Conservation (phyloP, 1,139 yeast species). For the Suhomyces yuchorum region DNA sequence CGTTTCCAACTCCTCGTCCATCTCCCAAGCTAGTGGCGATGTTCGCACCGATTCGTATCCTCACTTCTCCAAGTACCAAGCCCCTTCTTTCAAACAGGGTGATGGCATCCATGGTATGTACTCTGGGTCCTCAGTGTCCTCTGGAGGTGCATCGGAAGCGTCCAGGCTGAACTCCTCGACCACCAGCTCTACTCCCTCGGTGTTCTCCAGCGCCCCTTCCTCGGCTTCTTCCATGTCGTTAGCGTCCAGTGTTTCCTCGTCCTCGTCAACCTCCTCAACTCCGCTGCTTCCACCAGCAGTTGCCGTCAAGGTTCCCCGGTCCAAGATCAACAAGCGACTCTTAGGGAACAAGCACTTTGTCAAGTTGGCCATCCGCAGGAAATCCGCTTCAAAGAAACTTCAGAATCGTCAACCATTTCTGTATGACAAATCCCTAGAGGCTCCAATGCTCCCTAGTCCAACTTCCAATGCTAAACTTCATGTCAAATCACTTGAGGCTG, state of each 20-base stretch:
- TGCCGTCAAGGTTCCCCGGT: conserved; percentile 6
- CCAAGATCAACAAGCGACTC: conserved; percentile 28
- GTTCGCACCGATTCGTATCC: neutral
- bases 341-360: conserved; percentile 31
- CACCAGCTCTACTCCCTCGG: neutral
- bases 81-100: neutral
- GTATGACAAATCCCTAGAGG: conserved; percentile 1
- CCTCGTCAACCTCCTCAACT: neutral
- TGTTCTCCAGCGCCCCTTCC: neutral
- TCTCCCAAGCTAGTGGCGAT: neutral
- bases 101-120: neutral
- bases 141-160: neutral
- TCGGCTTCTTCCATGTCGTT: neutral
- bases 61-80: neutral
- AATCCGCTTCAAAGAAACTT: conserved; percentile 26
- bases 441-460: neutral
- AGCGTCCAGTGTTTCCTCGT: neutral
- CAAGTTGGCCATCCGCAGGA: conserved; percentile 44
- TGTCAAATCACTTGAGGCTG: conserved; percentile 56
- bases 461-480: conserved; percentile 38
- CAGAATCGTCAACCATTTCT: conserved; percentile 6
- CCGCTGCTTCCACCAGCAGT: neutral
- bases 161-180: neutral
- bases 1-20: neutral
- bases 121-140: neutral